A percentile compares a stretch with the other conserved stretches of the same genome.
Conservation (phyloP, 108 stramenopile genomes). For the Skeletonema tropicum region DNA sequence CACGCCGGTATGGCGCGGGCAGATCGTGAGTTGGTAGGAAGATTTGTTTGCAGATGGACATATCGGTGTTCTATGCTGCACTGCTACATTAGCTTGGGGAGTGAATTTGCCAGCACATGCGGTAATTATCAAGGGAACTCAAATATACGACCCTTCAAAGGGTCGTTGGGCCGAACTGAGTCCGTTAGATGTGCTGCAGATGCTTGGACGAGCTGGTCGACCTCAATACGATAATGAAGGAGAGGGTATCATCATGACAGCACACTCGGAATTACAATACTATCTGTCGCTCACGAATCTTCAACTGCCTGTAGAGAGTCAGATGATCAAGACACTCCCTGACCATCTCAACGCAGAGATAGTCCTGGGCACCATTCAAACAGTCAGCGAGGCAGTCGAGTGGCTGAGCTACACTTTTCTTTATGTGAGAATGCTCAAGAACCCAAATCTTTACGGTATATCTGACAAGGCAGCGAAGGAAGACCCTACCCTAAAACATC, state of each 20-base stretch:
- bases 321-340: slow-evolving; percentile 93
- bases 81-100: slow-evolving; percentile 99
- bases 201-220: slow-evolving; percentile 99
- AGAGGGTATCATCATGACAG: slow-evolving; percentile 99
- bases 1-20: slow-evolving; percentile 97
- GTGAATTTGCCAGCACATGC: slow-evolving; percentile 99
- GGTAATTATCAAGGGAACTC: slow-evolving; percentile 99
- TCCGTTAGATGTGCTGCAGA: slow-evolving; percentile 97
- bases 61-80: slow-evolving; percentile 94
- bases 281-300: slow-evolving; percentile 98
- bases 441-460: slow-evolving; percentile 93
- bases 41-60: slow-evolving; percentile 97
- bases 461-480: slow-evolving; percentile 70
- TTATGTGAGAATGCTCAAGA: slow-evolving; percentile 97
- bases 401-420: slow-evolving; percentile 99
- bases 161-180: slow-evolving; percentile 99
- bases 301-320: slow-evolving; percentile 99
- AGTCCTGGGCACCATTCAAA: slow-evolving; percentile 93
- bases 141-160: slow-evolving; percentile 97
- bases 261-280: slow-evolving; percentile 98
- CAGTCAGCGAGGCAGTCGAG: slow-evolving; percentile 91
- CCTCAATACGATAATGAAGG: slow-evolving; percentile 99
- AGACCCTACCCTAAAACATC: slow-evolving; percentile 89
- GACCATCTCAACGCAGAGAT: slow-evolving; percentile 99
- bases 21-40: slow-evolving; percentile 97